A percentile compares a stretch with the other conserved stretches of the same genome.
phyloP scores from a whole-genome alignment of 768 basidiomycete genomes.

The Lenzites betulinus region DNA sequence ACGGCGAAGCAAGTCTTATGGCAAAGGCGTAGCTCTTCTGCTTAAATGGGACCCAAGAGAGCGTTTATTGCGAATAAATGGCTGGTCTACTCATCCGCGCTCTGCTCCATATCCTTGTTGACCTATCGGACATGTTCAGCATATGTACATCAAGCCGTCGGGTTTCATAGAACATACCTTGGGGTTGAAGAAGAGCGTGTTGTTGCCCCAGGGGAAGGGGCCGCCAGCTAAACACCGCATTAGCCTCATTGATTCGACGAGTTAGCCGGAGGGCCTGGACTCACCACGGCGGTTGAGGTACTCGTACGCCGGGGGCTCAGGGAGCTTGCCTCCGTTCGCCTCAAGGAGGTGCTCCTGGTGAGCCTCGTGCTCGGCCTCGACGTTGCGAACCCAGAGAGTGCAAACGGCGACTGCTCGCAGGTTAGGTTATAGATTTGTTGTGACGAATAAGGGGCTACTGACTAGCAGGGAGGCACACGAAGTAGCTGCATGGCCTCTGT shows the following conservation, averaged over 20 bases:
- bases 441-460: conserved; percentile 32
- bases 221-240: conserved; percentile 39
- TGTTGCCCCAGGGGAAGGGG: conserved; percentile 85
- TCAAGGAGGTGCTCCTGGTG: conserved; percentile 71
- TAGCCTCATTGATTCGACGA: not conserved
- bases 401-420: conserved; percentile 27
- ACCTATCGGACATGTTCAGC: conserved; percentile 38
- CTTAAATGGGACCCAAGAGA: not conserved
- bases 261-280: not conserved
- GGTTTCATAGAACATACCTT: conserved; percentile 45
- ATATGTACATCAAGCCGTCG: not conserved
- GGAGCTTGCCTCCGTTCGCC: conserved; percentile 73
- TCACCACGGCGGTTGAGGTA: conserved; percentile 69
- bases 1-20: too few relatives aligned
- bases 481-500: conserved; percentile 51
- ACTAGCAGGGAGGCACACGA: conserved; percentile 77
- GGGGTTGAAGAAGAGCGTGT: conserved; percentile 82
- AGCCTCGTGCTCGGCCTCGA: conserved; percentile 64
- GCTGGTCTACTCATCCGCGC: conserved; percentile 28
- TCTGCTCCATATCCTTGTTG: conserved; percentile 62
- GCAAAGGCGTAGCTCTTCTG: too few relatives aligned
- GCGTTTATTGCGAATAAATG: conserved; percentile 7
- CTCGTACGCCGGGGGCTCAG: conserved; percentile 70
- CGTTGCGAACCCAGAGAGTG: conserved; percentile 49
- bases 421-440: conserved; percentile 1